Conservation (phyloP, 176 grass and related monocot genomes). For the Cenchrus purpureus region DNA sequence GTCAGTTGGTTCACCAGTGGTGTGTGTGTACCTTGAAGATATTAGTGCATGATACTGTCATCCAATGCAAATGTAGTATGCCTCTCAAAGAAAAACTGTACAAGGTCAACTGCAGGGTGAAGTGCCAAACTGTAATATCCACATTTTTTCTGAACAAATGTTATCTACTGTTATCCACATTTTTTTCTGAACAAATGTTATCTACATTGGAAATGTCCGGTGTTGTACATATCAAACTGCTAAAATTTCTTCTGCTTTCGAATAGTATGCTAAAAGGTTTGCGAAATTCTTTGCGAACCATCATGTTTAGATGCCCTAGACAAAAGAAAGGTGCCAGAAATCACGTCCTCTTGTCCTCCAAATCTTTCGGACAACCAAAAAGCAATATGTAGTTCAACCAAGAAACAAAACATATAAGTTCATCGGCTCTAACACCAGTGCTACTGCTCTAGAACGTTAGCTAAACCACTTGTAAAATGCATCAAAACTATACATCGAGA, state of each 20-base stretch:
- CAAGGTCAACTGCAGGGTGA: no score
- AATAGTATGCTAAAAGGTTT: neutral
- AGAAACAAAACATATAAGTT: no score
- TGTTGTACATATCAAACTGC: neutral
- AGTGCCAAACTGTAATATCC: no score
- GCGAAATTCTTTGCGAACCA: neutral
- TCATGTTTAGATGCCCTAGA: neutral
- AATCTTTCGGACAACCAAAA: neutral
- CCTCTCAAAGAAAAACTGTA: no score
- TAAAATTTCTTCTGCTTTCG: neutral
- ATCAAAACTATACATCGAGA: neutral
- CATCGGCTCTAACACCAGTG: no score
- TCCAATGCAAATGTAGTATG: neutral
- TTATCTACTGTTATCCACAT: no score
- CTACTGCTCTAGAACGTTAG: neutral
- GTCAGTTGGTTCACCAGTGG: neutral
- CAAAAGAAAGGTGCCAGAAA: neutral
- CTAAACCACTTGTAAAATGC: conserved; percentile 4
- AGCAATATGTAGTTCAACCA: no score
- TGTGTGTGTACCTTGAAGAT: neutral
- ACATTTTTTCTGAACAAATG: no score
- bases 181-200: no score
- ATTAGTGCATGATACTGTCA: neutral
- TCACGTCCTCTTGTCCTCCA: neutral
- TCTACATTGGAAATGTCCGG: neutral